Evolutionary conservation across 805 yeast species (phyloP), one percentile per base, ranked within the genome.

Genomic region (Clavispora vitiphila): DNA sequence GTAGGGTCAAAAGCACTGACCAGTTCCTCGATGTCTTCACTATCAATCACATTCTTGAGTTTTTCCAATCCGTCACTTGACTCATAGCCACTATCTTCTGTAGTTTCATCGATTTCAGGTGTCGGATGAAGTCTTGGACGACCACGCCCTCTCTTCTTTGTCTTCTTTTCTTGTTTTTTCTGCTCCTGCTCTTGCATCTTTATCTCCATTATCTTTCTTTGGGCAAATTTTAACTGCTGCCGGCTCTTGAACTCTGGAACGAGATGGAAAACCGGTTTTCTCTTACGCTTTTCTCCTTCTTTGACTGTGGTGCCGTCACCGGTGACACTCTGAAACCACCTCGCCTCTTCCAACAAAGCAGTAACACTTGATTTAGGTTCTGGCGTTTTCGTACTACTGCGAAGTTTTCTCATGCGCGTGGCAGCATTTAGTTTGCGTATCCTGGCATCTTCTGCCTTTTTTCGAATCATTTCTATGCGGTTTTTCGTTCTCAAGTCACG

Each of bases 1-100:
- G 55, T 48, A 1, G 75, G 75, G 45, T 66, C 71, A 49, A 53
- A 69, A 3, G 71, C 70, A 53, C 69, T 65, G n/a, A 57, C 49
- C 12, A 8, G 32, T 20, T 29, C 32, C n/a, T 49, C 50, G 6
- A 56, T 62, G 21, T 55, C 58, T 15, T 60, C 67, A 15, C 39
- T 46, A n/a, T 46, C 54, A 37, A 51, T 37, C 15, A 41, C 53
- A 30, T 42, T 52, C 16, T 51, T 40, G 35, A 44, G 47, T 29
- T 44, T 46, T 21, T 42, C 44, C 44, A 43, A 37, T 16, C 40
- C 48, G 21, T 39, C 47, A 12, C 53, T 29, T 5, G 32, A 29
- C 7, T 29, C 32, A 16, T 29, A 29, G 19, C 32, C 32, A 4
- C 35, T 37, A 38, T 51, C 48, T 39, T 43, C 39, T 36, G 34